phyloP scores from a whole-genome alignment of 1,284 basidiomycete species.

The Phylloboletellus chloephorus region DNA sequence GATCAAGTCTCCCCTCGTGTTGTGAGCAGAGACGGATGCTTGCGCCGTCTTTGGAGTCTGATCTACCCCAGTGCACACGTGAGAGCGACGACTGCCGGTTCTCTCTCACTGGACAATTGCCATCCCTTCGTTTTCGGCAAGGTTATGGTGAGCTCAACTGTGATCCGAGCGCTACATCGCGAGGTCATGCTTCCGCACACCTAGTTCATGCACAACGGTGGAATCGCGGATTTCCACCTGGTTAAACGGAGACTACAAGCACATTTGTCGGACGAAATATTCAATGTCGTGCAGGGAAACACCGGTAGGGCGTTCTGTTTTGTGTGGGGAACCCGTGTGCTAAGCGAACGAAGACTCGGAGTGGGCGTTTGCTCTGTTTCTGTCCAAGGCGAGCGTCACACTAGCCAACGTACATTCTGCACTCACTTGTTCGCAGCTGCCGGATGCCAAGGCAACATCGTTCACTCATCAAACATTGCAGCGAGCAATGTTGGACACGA shows the following conservation, averaged over 20 bases:
- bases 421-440: slow-evolving; percentile 48
- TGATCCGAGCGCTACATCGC: neutral
- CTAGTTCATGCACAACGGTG: slow-evolving; percentile 95
- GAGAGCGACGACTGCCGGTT: slow-evolving; percentile 80
- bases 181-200: slow-evolving; percentile 1
- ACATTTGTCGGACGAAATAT: slow-evolving; percentile 75
- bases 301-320: slow-evolving; percentile 55
- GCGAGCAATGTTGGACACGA: slow-evolving; percentile 84
- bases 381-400: slow-evolving; percentile 61
- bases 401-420: neutral
- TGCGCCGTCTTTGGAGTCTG: neutral
- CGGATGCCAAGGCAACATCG: slow-evolving; percentile 67
- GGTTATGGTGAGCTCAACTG: slow-evolving; percentile 64
- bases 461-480: slow-evolving; percentile 63
- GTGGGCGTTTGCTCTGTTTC: slow-evolving; percentile 90
- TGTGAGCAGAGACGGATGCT: slow-evolving; percentile 46
- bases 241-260: slow-evolving; percentile 80
- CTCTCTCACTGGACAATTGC: slow-evolving; percentile 89
- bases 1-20: slow-evolving; percentile 89
- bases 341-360: slow-evolving; percentile 65
- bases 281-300: slow-evolving; percentile 82
- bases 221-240: slow-evolving; percentile 73
- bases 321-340: neutral
- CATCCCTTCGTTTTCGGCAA: slow-evolving; percentile 87
- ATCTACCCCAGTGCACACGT: slow-evolving; percentile 69